These are phyloP conservation scores for Sporisorium sorghi DNA, from an alignment of 1,284 basidiomycete genomes.

Conservation along the genomic window DNA sequence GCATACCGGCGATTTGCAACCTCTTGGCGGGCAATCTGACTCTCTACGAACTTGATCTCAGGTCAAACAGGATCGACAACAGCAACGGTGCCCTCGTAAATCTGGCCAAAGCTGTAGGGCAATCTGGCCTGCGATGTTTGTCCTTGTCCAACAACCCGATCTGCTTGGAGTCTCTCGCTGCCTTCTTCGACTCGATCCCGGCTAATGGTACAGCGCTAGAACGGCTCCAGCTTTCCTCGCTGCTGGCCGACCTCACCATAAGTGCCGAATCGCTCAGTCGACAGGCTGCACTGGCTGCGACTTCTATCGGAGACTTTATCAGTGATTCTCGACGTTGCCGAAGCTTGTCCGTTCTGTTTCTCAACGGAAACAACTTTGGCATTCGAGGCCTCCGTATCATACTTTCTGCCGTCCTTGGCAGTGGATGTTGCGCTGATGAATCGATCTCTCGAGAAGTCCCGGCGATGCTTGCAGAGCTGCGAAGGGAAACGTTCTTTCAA, in stretches of 20 bases:
- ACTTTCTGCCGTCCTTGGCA: slow-evolving; percentile 11
- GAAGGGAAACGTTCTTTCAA: slow-evolving; percentile 3
- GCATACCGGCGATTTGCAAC: slow-evolving; percentile 18
- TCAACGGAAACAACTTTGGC: slow-evolving; percentile 38
- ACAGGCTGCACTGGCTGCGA: slow-evolving; percentile 11
- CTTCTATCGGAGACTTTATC: slow-evolving; percentile 25
- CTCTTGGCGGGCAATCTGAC: slow-evolving; percentile 19
- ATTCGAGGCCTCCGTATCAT: slow-evolving; percentile 22
- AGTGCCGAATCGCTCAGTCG: no score
- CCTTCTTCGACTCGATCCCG: slow-evolving; percentile 39
- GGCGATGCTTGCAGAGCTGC: background rate
- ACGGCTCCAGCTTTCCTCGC: slow-evolving; percentile 7
- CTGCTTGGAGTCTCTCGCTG: slow-evolving; percentile 6
- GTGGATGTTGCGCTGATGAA: no score
- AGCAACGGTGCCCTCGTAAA: background rate
- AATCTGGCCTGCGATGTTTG: slow-evolving; percentile 14
- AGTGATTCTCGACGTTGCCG: slow-evolving; percentile 28
- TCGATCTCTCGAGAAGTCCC: no score
- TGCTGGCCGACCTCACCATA: no score
- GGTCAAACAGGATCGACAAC: slow-evolving; percentile 14
- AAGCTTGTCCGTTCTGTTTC: slow-evolving; percentile 7
- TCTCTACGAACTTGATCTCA: slow-evolving; percentile 17
- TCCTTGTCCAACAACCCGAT: slow-evolving; percentile 30
- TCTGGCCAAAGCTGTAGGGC: slow-evolving; percentile 16
- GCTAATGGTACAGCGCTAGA: slow-evolving; percentile 20